phyloP scores from a whole-genome alignment of 495 filamentous ascomycete species.

The Staphylotrichum tortipilum region DNA sequence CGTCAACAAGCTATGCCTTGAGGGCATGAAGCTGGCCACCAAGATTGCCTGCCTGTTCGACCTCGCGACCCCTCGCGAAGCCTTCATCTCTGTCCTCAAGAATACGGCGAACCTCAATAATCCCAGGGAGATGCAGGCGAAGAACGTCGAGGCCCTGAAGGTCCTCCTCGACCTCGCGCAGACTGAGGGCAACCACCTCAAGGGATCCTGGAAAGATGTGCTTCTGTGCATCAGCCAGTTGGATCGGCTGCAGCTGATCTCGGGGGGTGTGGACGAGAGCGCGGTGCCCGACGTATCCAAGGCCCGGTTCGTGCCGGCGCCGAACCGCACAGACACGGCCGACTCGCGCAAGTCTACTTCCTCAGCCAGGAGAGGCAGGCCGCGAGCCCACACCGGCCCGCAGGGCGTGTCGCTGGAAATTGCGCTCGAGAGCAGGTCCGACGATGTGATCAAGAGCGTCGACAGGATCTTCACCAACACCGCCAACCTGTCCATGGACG shows the following conservation, averaged over 20 bases:
- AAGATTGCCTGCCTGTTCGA: conserved; percentile 91
- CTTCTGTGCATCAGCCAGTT: conserved; percentile 93
- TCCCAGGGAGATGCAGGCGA: conserved; percentile 85
- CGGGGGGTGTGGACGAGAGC: conserved; percentile 84
- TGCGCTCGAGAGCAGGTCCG: conserved; percentile 81
- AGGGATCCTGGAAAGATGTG: conserved; percentile 88
- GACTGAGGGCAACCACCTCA: conserved; percentile 81
- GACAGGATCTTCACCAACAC: conserved; percentile 96
- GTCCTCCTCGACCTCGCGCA: conserved; percentile 83
- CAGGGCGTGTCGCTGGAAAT: conserved; percentile 74
- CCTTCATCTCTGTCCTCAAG: conserved; percentile 87
- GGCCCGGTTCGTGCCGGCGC: conserved; percentile 55
- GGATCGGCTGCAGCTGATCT: conserved; percentile 91
- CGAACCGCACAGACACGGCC: conserved; percentile 34
- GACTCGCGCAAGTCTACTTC: conserved; percentile 61
- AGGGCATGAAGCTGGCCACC: conserved; percentile 88
- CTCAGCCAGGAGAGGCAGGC: conserved; percentile 52
- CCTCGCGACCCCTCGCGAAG: conserved; percentile 77
- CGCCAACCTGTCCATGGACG: conserved; percentile 83
- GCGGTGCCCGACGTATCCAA: conserved; percentile 88
- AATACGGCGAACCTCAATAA: conserved; percentile 95
- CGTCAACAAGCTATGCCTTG: conserved; percentile 82
- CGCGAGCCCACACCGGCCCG: conserved; percentile 54
- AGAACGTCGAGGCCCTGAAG: conserved; percentile 92
- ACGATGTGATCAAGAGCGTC: conserved; percentile 84